Percentiles rank a stretch among this genome's conserved stretches.
These are phyloP conservation scores for Suaeda aralocaspica DNA, from an alignment of 148 eudicot species.

Conservation along the genomic window DNA sequence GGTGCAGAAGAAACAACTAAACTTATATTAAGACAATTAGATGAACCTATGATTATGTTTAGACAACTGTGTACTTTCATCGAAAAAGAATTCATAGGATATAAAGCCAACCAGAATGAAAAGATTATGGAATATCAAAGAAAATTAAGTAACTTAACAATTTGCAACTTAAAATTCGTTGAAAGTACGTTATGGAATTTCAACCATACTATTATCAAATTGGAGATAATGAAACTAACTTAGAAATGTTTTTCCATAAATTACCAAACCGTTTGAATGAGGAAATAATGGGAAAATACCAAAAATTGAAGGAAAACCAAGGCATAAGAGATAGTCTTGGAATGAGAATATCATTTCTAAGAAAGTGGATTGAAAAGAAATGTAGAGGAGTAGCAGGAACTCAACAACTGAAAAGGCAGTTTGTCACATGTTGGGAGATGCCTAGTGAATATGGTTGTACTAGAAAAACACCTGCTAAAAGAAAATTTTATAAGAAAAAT, in stretches of 20 bases:
- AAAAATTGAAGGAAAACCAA: too few relatives aligned
- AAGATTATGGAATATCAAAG: background rate
- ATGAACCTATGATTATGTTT: background rate
- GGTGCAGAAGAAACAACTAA: background rate
- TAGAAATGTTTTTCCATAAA: background rate
- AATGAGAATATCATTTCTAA: background rate
- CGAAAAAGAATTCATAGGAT: background rate
- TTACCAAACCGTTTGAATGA: background rate
- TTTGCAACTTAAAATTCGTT: background rate
- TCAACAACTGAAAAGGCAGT: background rate
- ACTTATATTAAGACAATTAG: background rate
- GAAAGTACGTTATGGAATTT: background rate
- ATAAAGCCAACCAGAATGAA: background rate
- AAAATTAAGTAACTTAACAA: background rate
- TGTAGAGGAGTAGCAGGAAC: background rate
- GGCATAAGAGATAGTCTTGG: too few relatives aligned
- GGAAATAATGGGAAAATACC: background rate
- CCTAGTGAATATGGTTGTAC: background rate
- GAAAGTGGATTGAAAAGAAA: background rate
- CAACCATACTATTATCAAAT: background rate
- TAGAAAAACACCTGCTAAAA: background rate
- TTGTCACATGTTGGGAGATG: background rate
- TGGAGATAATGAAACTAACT: background rate
- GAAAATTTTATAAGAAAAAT: background rate
- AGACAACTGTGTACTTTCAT: background rate